Evolutionary conservation across 345 rosid genomes (phyloP).

Genomic region (Rhodamnia rubescens): DNA sequence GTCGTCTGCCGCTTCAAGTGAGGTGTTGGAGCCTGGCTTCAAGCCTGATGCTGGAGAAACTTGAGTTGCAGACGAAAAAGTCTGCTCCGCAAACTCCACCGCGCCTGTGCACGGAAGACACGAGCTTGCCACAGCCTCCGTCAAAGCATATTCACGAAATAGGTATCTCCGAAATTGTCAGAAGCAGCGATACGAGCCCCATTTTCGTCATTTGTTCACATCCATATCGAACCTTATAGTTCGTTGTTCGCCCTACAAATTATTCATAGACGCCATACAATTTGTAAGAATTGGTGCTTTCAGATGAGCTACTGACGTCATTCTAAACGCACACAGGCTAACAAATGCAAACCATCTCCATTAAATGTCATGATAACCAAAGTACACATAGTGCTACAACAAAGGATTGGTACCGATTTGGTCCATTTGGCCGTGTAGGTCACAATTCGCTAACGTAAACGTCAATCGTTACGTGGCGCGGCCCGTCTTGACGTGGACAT

Average conservation of each 20-base stretch:
- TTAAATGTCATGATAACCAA: neutral
- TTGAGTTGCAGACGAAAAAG: neutral
- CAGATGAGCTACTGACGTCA: neutral
- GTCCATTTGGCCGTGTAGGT: too few relatives aligned
- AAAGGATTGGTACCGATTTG: neutral
- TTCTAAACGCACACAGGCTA: neutral
- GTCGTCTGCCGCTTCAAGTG: neutral
- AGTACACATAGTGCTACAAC: neutral
- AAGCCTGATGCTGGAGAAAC: neutral
- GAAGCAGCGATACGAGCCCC: conserved; percentile 20
- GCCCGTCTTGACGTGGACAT: fast-evolving
- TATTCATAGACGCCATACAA: neutral
- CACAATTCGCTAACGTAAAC: too few relatives aligned
- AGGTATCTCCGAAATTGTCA: conserved; percentile 13
- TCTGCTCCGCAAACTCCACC: neutral
- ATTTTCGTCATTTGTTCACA: conserved; percentile 16
- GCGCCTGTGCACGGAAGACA: neutral
- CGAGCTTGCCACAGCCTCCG: conserved; percentile 4
- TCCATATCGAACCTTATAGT: neutral
- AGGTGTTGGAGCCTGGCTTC: neutral
- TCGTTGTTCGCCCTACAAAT: neutral
- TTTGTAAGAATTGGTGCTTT: neutral
- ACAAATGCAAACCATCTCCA: neutral
- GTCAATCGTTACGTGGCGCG: too few relatives aligned
- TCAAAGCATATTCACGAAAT: conserved; percentile 10